These are phyloP conservation scores for Paracorniculantispora psalliotae DNA, from an alignment of 2,329 filamentous ascomycete species.

Conservation along the genomic window DNA sequence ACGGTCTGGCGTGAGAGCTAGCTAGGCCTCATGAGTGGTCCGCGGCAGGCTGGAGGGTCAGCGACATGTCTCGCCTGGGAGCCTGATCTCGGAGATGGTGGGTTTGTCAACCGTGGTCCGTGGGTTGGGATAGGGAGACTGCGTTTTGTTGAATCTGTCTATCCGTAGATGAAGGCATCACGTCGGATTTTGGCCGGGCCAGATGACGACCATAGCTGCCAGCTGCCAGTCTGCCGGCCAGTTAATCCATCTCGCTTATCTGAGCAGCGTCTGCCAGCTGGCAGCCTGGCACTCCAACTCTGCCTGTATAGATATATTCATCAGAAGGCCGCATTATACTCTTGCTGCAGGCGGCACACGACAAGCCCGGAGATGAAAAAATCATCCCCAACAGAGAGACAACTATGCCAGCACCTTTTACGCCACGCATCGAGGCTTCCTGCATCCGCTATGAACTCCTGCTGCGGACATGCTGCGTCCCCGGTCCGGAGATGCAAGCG, in stretches of 20 bases:
- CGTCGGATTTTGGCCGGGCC: not conserved
- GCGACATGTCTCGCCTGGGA: constrained; percentile 1
- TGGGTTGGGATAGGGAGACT: not conserved
- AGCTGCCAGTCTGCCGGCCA: not conserved
- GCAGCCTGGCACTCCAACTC: not conserved
- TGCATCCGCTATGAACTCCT: constrained; percentile 4
- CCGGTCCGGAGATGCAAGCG: not conserved
- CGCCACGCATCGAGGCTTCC: not conserved
- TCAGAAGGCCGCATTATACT: not conserved
- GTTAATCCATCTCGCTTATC: not conserved
- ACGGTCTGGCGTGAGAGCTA: not conserved
- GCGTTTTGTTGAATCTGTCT: not conserved
- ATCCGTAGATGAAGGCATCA: not conserved
- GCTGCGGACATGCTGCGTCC: not conserved
- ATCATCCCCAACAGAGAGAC: not conserved
- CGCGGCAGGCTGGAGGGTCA: not conserved
- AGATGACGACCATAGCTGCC: not conserved
- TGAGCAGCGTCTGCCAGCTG: not conserved
- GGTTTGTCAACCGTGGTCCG: not conserved
- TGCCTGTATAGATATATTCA: not conserved
- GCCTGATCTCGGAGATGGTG: not conserved
- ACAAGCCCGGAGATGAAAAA: not conserved
- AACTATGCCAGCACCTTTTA: not conserved
- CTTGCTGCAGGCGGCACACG: not conserved
- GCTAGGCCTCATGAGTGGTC: not conserved